phyloP scores from a whole-genome alignment of 1,139 yeast genomes.

The Taphrina populina region DNA sequence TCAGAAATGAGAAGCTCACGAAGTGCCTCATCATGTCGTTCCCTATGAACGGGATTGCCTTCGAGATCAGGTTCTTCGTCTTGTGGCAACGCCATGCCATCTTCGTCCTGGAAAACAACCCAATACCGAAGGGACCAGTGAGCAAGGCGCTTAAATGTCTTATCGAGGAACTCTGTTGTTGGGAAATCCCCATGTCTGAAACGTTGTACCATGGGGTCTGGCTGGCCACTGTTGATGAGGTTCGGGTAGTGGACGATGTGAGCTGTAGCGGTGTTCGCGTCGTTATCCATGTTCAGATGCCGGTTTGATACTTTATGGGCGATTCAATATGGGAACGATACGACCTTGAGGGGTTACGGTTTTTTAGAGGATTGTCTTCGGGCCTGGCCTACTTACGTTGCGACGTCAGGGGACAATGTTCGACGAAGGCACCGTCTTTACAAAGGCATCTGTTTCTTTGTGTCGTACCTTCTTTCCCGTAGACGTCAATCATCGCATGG shows the following conservation, averaged over 20 bases:
- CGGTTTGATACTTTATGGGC: background rate
- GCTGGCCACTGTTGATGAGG: background rate
- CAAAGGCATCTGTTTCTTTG: background rate
- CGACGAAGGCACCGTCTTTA: too few species aligned
- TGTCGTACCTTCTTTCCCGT: background rate
- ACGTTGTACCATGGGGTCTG: background rate
- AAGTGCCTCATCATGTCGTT: background rate
- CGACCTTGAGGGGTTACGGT: too few species aligned
- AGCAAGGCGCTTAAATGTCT: background rate
- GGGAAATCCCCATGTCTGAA: background rate
- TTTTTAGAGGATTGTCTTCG: background rate
- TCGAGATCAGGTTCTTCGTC: background rate
- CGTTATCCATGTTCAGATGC: background rate
- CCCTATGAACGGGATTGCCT: background rate
- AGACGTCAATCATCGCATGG: background rate
- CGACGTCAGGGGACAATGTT: background rate
- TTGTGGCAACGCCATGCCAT: background rate
- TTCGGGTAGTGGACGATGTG: background rate
- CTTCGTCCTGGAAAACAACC: background rate
- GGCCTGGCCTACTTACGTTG: background rate
- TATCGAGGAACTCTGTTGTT: background rate
- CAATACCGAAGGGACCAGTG: background rate
- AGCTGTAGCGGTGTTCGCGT: background rate
- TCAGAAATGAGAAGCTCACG: background rate
- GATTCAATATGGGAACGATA: background rate